Evolutionary conservation across 192 early-diverging fungal species (phyloP).

Genomic region (Gigaspora rosea): DNA sequence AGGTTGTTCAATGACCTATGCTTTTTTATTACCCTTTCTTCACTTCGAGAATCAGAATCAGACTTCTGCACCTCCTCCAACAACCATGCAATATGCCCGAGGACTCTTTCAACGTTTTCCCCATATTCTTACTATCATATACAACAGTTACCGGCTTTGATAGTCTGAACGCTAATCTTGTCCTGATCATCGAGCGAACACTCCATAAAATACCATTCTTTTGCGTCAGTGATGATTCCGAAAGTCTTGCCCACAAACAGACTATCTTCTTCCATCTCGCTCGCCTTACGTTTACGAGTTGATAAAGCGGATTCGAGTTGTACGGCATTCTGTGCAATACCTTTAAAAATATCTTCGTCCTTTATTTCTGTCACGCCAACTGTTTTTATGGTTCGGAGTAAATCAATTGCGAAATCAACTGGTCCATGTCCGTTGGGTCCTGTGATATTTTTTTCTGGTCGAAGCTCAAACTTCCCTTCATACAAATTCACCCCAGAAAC

Average conservation of each 20-base stretch:
- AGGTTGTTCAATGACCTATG: neutral
- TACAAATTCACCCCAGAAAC: neutral
- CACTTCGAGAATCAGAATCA: neutral
- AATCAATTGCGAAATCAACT: constrained; percentile 20
- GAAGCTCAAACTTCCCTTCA: constrained; percentile 6
- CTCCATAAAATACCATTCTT: constrained; percentile 40
- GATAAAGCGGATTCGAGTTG: constrained; percentile 39
- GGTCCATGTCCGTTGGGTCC: constrained; percentile 13
- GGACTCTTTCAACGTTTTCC: constrained; percentile 9
- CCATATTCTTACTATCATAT: constrained; percentile 6
- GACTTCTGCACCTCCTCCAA: neutral
- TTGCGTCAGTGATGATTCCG: constrained; percentile 40
- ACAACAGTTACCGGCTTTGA: constrained; percentile 14
- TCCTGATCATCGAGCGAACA: constrained; percentile 1
- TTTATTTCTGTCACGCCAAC: constrained; percentile 36
- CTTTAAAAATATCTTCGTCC: constrained; percentile 34
- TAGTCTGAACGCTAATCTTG: constrained; percentile 1
- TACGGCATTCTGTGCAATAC: constrained; percentile 36
- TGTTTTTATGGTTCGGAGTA: neutral
- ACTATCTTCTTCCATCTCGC: constrained; percentile 27
- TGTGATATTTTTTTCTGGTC: constrained; percentile 19
- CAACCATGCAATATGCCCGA: constrained; percentile 20
- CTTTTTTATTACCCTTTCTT: constrained; percentile 7
- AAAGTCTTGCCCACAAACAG: constrained; percentile 17
- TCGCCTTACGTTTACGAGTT: constrained; percentile 25